Evolutionary conservation across 305 asterid species (phyloP), one percentile per base, ranked within the genome.

Genomic region (Solanum hybrid): DNA sequence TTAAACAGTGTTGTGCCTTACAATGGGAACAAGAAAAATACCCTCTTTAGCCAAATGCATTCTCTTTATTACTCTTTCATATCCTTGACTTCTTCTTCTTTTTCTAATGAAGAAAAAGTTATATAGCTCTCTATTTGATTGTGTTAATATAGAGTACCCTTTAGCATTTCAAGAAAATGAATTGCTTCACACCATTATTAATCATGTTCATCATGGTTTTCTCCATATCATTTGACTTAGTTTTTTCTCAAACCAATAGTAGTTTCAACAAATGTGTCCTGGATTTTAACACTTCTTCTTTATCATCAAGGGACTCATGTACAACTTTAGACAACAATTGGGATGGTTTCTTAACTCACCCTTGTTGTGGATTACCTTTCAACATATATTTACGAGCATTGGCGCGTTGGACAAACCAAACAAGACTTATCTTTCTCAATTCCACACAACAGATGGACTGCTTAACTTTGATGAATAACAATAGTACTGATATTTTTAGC

Each of bases 341-440:
- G 96, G 93, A 88, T 80, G 97, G 95, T 86, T 94, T 95, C 87
- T 51, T 94, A 78, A 89, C 20, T 56, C 92, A 34, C 32, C 87
- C 36, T 6, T 92, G 91, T 89, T 95, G 97, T 78, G 91, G 80
- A 38, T 13, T 3, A 60, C 84, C 93, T 2, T 91, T 94, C 36
- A 91, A 82, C 38, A 89, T 77, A 88, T 96, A 93, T 89, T 85
- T 96, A 71, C 91, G 91, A 60, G 94, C 91, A 26, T 90, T 94
- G 89, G 93, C 95, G 7, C 87, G 36, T 35, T 92, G 91, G 86
- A 92, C 95, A 1, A 94, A 93, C 87, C 73, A 73, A 90, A 95
- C 94, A 0, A 94, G 96, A 46, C 87, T 22, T n/a, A 89, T 94
- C 60, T 95, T 94, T 51, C 90, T 94, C 75, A 94, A 91, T 71